These are phyloP conservation scores for Yarrowia sp. DNA, from an alignment of 805 yeast genomes.

Conservation along the genomic window DNA sequence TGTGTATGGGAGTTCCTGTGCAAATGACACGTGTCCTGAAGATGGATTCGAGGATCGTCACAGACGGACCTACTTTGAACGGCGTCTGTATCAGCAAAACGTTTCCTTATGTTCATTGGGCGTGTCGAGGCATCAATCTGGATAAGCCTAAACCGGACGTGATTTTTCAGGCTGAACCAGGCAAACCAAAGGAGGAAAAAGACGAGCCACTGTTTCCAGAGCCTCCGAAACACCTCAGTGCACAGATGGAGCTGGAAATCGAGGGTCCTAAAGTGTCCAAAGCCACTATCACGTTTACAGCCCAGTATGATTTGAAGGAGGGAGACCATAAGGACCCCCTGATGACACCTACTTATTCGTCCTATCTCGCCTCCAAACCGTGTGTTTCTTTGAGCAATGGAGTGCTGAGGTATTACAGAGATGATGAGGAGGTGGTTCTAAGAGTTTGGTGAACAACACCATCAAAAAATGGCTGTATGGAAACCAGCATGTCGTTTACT, in stretches of 20 bases:
- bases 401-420: not conserved
- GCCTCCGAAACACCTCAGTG: slow-evolving; percentile 9
- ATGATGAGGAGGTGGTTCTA: not conserved
- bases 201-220: slow-evolving; percentile 9
- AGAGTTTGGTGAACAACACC: not conserved
- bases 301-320: slow-evolving; percentile 15
- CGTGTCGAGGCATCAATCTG: slow-evolving; percentile 16
- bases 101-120: slow-evolving; percentile 8
- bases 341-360: slow-evolving; percentile 20
- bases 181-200: slow-evolving; percentile 6
- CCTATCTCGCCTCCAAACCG: slow-evolving; percentile 12
- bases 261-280: not conserved
- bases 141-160: slow-evolving; percentile 22
- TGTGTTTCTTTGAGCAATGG: slow-evolving; percentile 10
- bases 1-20: slow-evolving; percentile 2
- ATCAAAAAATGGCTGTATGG: not conserved
- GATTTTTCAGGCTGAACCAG: not conserved
- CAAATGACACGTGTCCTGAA: not conserved
- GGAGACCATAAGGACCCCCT: slow-evolving; percentile 11
- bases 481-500: too few relatives aligned
- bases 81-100: slow-evolving; percentile 10
- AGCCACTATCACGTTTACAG: slow-evolving; percentile 2
- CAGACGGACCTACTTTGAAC: slow-evolving; percentile 8
- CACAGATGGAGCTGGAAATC: slow-evolving; percentile 20
- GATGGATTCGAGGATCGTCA: slow-evolving; percentile 14